phyloP scores from a whole-genome alignment of 441 rosid genomes.

The Daphne laureola region DNA sequence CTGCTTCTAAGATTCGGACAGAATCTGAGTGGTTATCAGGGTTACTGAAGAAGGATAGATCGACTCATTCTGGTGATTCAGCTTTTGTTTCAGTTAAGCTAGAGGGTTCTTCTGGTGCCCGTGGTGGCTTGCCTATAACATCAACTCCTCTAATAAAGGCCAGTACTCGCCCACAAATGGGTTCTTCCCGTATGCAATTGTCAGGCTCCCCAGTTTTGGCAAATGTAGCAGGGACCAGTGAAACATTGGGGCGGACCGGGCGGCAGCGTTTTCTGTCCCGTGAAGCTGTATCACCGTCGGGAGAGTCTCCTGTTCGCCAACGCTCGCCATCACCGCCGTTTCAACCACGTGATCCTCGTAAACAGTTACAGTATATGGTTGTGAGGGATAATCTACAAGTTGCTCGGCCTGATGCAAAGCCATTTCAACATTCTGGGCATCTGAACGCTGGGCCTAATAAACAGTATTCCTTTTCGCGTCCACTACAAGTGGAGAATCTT shows the following conservation, averaged over 20 bases:
- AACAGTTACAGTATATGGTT: conserved; percentile 29
- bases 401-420: conserved; percentile 41
- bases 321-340: conserved; percentile 39
- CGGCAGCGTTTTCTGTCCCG: conserved; percentile 29
- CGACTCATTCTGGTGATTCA: conserved; percentile 20
- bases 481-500: conserved; percentile 19
- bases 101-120: conserved; percentile 42
- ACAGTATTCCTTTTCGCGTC: conserved; percentile 21
- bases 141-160: conserved; percentile 38
- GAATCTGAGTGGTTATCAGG: conserved; percentile 40
- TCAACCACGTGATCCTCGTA: conserved; percentile 21
- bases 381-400: conserved; percentile 43
- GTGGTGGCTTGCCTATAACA: conserved; percentile 30
- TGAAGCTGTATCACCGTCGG: conserved; percentile 34
- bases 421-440: conserved; percentile 37
- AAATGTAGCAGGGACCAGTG: conserved; percentile 34
- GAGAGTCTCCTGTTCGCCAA: conserved; percentile 35
- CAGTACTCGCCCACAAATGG: conserved; percentile 35
- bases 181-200: conserved; percentile 30
- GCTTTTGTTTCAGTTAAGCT: conserved; percentile 25
- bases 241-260: conserved; percentile 31
- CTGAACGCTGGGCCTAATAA: conserved; percentile 18
- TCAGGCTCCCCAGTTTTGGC: conserved; percentile 31
- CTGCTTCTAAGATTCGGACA: conserved; percentile 27
- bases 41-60: conserved; percentile 26